Percentiles rank a stretch among this genome's conserved stretches.
phyloP scores from a whole-genome alignment of 163 green algal species.

The Chlamydomonas reinhardtii region DNA sequence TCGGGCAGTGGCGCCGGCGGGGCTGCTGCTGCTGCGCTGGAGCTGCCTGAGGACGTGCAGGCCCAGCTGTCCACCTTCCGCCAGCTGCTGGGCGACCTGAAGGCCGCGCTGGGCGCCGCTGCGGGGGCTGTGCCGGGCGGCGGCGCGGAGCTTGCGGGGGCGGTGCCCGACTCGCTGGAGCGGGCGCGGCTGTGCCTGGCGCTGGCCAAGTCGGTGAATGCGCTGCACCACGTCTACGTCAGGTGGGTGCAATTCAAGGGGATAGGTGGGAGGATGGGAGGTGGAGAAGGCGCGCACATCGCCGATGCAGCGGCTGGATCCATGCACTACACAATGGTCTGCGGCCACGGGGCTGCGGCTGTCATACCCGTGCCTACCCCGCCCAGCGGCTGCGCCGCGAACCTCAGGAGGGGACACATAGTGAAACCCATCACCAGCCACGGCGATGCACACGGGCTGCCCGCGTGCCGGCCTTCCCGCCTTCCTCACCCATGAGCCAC shows the following conservation, averaged over 20 bases:
- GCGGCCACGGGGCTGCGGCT: no score
- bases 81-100: neutral
- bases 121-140: neutral
- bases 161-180: constrained; percentile 12
- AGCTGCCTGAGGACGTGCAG: constrained; percentile 32
- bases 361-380: no score
- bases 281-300: no score
- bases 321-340: no score
- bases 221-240: constrained; percentile 37
- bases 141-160: constrained; percentile 10
- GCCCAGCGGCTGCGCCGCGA: no score
- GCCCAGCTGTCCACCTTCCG: constrained; percentile 12
- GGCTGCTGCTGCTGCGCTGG: neutral
- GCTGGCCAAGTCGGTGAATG: constrained; percentile 23
- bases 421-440: no score
- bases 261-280: no score
- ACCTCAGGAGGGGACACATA: no score
- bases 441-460: no score
- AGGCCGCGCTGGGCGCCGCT: constrained; percentile 6
- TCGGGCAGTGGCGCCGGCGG: no score
- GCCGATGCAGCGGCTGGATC: no score
- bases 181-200: constrained; percentile 24
- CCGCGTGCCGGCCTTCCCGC: no score
- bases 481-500: neutral
- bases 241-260: neutral